Evolutionary conservation across 2,329 filamentous ascomycete genomes (phyloP).

Genomic region (Colletotrichum musae): DNA sequence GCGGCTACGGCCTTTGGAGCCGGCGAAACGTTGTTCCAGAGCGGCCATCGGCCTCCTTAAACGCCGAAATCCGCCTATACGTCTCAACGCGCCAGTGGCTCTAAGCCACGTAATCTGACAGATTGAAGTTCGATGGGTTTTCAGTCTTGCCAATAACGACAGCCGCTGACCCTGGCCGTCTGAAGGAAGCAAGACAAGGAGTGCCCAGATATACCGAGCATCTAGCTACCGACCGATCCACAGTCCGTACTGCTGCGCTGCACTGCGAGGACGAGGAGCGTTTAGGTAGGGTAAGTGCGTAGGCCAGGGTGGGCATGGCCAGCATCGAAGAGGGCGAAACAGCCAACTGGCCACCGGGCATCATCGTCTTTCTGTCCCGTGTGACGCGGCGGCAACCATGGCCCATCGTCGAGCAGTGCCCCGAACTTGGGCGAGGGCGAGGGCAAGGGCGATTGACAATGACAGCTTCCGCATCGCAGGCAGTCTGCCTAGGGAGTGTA

Average conservation of each 20-base stretch:
- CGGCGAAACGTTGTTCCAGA: no score
- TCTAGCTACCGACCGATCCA: constrained; percentile 7
- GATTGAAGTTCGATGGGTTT: constrained; percentile 4
- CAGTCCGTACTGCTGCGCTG: constrained; percentile 2
- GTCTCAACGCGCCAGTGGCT: no score
- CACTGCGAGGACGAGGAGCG: background rate
- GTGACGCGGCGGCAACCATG: constrained; percentile 11
- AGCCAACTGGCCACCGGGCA: constrained; percentile 1
- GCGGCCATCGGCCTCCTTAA: no score
- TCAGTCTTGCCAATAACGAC: constrained; percentile 13
- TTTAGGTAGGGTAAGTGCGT: background rate
- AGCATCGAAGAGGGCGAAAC: constrained; percentile 14
- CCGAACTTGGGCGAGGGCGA: constrained; percentile 8
- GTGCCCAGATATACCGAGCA: constrained; percentile 8
- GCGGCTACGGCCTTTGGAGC: no score
- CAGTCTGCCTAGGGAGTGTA: no score
- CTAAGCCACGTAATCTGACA: no score
- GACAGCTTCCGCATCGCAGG: background rate
- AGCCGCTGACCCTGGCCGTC: constrained; percentile 11
- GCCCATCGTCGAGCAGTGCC: constrained; percentile 3
- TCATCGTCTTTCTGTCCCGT: constrained; percentile 10
- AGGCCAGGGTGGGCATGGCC: constrained; percentile 1
- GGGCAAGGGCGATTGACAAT: constrained; percentile 8
- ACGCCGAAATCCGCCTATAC: no score
- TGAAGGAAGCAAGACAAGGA: constrained; percentile 22